Percentiles rank a stretch among this genome's conserved stretches.
phyloP scores from a whole-genome alignment of 805 yeast genomes.

The Cyberlindnera samutprakarnensis region DNA sequence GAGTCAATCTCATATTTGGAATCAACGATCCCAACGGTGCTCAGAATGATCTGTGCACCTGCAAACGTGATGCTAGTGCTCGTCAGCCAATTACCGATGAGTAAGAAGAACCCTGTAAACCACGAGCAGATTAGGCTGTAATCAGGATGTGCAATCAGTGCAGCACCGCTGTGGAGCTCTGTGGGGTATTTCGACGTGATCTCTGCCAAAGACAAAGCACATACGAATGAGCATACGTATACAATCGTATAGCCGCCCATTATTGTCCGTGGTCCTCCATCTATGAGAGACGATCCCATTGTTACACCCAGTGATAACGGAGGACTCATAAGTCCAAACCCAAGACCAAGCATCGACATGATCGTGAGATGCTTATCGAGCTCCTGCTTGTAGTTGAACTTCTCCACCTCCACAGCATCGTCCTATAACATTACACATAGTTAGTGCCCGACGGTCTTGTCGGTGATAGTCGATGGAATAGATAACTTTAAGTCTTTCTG shows the following conservation, averaged over 20 bases:
- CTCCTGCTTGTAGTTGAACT: conserved; percentile 68
- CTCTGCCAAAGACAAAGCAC: conserved; percentile 69
- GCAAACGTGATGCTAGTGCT: conserved; percentile 67
- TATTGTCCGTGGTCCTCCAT: conserved; percentile 74
- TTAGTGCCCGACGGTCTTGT: neutral
- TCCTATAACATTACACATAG: too few relatives aligned
- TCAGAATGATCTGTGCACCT: conserved; percentile 66
- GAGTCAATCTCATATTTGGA: conserved; percentile 51
- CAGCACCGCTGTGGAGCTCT: conserved; percentile 72
- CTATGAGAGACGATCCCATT: conserved; percentile 59
- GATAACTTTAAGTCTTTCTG: too few relatives aligned
- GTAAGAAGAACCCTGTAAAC: conserved; percentile 72
- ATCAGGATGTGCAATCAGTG: conserved; percentile 53
- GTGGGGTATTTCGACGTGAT: conserved; percentile 72
- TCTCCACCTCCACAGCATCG: conserved; percentile 42
- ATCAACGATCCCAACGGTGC: conserved; percentile 57
- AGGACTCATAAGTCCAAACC: conserved; percentile 77
- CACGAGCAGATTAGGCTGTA: conserved; percentile 57
- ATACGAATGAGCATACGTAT: conserved; percentile 53
- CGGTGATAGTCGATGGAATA: neutral
- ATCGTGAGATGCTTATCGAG: conserved; percentile 61
- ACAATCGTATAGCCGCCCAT: conserved; percentile 69
- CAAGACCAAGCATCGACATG: conserved; percentile 66
- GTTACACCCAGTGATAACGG: conserved; percentile 74
- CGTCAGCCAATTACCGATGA: conserved; percentile 75